phyloP scores from a whole-genome alignment of 306 rosid genomes.

The Cicer judaicum region DNA sequence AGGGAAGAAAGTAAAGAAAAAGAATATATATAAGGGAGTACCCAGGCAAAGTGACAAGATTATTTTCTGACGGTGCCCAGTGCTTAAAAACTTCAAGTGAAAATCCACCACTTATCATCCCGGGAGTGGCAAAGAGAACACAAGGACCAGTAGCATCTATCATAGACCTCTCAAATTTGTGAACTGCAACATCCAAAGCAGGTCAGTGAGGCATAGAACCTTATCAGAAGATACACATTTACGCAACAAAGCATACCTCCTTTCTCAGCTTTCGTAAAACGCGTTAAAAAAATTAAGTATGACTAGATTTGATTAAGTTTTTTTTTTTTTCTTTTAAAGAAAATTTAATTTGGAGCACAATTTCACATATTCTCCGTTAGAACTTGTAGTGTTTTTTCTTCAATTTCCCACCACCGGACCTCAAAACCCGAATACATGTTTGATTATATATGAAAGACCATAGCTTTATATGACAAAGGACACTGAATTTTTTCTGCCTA shows the following conservation, averaged over 20 bases:
- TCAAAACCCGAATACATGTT: slow-evolving; percentile 2
- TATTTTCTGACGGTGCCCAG: slow-evolving; percentile 88
- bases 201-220: slow-evolving; percentile 34
- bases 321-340: too few relatives aligned
- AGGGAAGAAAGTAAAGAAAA: background rate
- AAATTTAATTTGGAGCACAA: too few relatives aligned
- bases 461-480: slow-evolving; percentile 20
- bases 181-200: slow-evolving; percentile 67
- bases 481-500: background rate
- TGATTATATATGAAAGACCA: slow-evolving; percentile 28
- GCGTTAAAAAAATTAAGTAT: slow-evolving; percentile 12
- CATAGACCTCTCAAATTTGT: slow-evolving; percentile 82
- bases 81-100: slow-evolving; percentile 92
- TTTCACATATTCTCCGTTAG: slow-evolving; percentile 21
- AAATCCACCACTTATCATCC: slow-evolving; percentile 91
- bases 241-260: slow-evolving; percentile 29
- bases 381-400: slow-evolving; percentile 4
- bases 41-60: slow-evolving; percentile 89
- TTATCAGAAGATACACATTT: slow-evolving; percentile 24
- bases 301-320: slow-evolving; percentile 11
- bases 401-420: background rate
- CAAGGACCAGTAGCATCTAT: slow-evolving; percentile 89
- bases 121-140: slow-evolving; percentile 98
- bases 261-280: background rate
- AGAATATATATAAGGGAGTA: slow-evolving; percentile 40